Base-by-base conservation (phyloP, 2,329 filamentous ascomycete species). In the Scedosporium dehoogii region DNA sequence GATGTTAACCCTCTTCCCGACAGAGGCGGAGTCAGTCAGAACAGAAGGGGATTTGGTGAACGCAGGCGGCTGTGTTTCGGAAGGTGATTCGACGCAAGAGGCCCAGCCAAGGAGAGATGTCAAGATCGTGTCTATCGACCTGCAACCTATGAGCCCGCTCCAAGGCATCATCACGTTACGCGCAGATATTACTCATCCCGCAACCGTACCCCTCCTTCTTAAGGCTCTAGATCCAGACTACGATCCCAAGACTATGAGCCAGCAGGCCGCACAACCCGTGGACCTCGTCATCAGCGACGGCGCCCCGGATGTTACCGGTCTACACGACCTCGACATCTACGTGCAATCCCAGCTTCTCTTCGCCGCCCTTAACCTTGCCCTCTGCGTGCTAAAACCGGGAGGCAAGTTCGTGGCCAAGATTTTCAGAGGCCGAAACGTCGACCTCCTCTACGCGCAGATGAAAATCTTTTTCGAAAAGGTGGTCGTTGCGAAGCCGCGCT, bases 391-490 rank as follows among this genome's bases (percentile, higher is more conserved):
- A 23, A 89, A 90, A 64, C 92, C 92, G 0, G 94, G 94, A 53
- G 94, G 94, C 65, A 96, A 91, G 70, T 99, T 99, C 69, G 93
- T 99, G 6, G 94, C 94, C 64, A 99, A 99, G 79, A 97, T 99
- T 65, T 99, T 99, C 78, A 81, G 94, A 16, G 92, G 91, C 16
- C 88, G 92, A 68, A 94, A 97, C 70, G 92, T 97, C n/a, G 94
- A 97, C 71, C 79, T 97, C 25, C 84, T 99, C 7, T 97, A 94
- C 71, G 92, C 92, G 1, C 94, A 99, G 73, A 83, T 99, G 61
- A 94, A 92, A 73, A 85, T 93, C 21, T 92, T 97, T 62, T 99
- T 99, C 68, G 72, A 89, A 67, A 80, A 85, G 61, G 94, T 99
- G 51, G 85, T 91, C 23, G 91, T 97, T 16, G 92, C 94, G 12